These are phyloP conservation scores for Solanum aculeatissimum DNA, from an alignment of 305 asterid genomes.

Conservation along the genomic window DNA sequence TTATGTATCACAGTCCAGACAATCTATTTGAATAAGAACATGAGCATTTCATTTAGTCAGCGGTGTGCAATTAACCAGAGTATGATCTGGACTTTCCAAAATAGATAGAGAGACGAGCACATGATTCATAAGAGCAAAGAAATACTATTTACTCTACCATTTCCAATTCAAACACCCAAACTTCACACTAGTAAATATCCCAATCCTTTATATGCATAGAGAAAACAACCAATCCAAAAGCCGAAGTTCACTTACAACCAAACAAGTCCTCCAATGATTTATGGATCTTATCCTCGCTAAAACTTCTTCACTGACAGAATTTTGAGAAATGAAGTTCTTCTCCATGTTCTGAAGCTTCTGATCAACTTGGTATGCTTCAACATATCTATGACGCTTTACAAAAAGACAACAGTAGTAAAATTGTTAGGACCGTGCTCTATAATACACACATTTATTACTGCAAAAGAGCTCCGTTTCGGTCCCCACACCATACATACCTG, in stretches of 20 bases:
- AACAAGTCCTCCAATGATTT: conserved; percentile 64
- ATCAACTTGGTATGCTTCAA: conserved; percentile 83
- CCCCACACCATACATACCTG: not conserved
- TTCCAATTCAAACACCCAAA: not conserved
- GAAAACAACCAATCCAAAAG: not conserved
- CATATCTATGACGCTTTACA: conserved; percentile 69
- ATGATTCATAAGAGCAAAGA: not conserved
- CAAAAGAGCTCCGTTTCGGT: not conserved
- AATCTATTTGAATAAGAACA: not conserved
- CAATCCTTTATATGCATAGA: not conserved
- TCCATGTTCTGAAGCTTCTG: conserved; percentile 53
- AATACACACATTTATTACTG: not conserved
- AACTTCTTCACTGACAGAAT: conserved; percentile 29
- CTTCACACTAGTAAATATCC: not conserved
- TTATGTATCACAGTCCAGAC: not conserved
- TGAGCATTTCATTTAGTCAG: not conserved
- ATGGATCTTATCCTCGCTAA: conserved; percentile 38
- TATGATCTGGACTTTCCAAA: not conserved
- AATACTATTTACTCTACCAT: not conserved
- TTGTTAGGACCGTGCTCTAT: not conserved
- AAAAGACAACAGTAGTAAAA: conserved; percentile 8
- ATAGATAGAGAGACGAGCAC: not conserved
- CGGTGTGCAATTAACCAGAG: not conserved
- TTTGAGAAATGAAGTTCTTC: conserved; percentile 50
- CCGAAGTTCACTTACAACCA: conserved; percentile 63